Evolutionary conservation across 192 early-diverging fungal species (phyloP), one percentile per base, ranked within the genome.

Genomic region (Entomortierella beljakovae): DNA sequence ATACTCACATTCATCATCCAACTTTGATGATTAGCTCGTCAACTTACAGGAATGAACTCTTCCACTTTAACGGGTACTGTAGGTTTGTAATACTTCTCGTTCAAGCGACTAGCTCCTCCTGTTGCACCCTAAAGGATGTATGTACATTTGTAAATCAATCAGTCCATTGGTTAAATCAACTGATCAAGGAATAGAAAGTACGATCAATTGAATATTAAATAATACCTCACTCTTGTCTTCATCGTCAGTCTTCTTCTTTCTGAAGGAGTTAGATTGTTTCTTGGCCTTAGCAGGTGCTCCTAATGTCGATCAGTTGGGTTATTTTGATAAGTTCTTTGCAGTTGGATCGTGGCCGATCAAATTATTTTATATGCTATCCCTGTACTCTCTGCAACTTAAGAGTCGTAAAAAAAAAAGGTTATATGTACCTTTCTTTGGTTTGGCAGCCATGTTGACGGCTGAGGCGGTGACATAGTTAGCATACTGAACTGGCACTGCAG

Each of bases 401-500:
- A 15, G 15, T 20, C 15, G 20, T 15, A 46, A 3, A 46, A 8
- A 20, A 20, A 10, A 10, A 25, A 31, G 22, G 29, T n/a, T 34
- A 29, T 26, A 28, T n/a, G 26, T 70, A 79, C 75, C 75, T 61
- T 70, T 70, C 57, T 64, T 79, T 35, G 66, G 56, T 61, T 69
- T 70, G 46, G 48, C 67, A 3, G 75, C 75, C 55, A 57, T 62
- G 50, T 70, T 68, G 16, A 79, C 75, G 37, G 75, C 57, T 13
- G 75, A 79, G 49, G 75, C 75, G 10, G 75, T 79, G 57, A 79
- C 75, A 64, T 79, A 79, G 61, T 70, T 79, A 50, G 75, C 75
- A 50, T 65, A 79, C 62, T 79, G 75, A 5, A 51, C 75, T 23
- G 75, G 75, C 11, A 79, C 56, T 6, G 54, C 46, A 54, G 68